A percentile compares a stretch with the other conserved stretches of the same genome.
These are phyloP conservation scores for Eucalyptus cloeziana DNA, from an alignment of 345 rosid genomes.

Conservation along the genomic window DNA sequence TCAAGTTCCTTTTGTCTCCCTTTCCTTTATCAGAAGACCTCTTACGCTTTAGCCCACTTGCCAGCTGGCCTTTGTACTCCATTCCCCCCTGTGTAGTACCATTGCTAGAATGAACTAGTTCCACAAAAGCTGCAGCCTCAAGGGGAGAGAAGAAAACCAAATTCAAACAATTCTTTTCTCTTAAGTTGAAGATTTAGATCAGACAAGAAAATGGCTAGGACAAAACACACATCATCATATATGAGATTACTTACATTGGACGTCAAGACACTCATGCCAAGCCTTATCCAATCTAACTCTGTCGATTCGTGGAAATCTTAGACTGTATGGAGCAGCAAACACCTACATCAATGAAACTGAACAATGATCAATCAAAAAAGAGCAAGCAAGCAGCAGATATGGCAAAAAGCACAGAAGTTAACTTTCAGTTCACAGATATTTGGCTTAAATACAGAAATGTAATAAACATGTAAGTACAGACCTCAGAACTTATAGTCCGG, in stretches of 20 bases:
- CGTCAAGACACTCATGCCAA: slow-evolving; percentile 95
- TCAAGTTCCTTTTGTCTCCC: slow-evolving; percentile 42
- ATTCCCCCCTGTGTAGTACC: slow-evolving; percentile 74
- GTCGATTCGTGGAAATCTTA: slow-evolving; percentile 96
- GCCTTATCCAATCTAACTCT: slow-evolving; percentile 94
- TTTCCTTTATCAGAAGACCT: slow-evolving; percentile 40
- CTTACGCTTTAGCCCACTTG: slow-evolving; percentile 13
- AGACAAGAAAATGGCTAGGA: neutral
- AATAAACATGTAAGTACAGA: slow-evolving; percentile 13
- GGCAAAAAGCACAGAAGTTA: neutral
- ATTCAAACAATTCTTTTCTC: neutral
- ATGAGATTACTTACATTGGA: slow-evolving; percentile 51
- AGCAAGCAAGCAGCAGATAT: neutral
- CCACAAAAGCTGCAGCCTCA: slow-evolving; percentile 61
- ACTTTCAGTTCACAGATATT: neutral
- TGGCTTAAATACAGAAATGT: neutral
- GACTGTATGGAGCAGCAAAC: slow-evolving; percentile 90
- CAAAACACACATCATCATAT: neutral
- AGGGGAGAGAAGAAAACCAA: neutral
- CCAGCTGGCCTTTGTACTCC: slow-evolving; percentile 29
- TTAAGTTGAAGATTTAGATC: neutral
- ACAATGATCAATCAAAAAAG: neutral
- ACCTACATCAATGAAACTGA: slow-evolving; percentile 29
- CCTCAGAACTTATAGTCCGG: slow-evolving; percentile 93
- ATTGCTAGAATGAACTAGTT: slow-evolving; percentile 75